Conservation (phyloP, 768 basidiomycete species). For the Mycena rebaudengoi region DNA sequence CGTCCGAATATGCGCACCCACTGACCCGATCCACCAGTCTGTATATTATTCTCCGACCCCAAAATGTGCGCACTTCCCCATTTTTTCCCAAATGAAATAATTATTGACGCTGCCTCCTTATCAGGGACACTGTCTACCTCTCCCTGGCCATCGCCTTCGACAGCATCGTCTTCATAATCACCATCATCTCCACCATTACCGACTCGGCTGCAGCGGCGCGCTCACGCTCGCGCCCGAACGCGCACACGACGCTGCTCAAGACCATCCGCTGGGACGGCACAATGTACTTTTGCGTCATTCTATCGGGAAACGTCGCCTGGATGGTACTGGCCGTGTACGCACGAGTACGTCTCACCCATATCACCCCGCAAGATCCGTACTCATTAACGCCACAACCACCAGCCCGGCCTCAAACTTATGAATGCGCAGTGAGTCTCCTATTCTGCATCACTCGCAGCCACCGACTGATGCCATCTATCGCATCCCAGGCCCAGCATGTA, state of each 20-base stretch:
- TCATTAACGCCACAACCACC: neutral
- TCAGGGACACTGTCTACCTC: constrained; percentile 39
- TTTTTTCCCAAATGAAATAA: no score
- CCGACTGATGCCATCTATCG: neutral
- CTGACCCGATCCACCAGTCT: constrained; percentile 10
- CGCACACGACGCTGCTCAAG: constrained; percentile 15
- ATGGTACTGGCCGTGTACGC: constrained; percentile 33
- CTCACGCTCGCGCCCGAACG: neutral
- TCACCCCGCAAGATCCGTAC: neutral
- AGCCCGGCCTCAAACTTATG: constrained; percentile 38
- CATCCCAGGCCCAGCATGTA: constrained; percentile 34
- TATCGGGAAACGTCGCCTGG: constrained; percentile 38
- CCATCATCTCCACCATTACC: constrained; percentile 26
- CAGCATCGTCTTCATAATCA: constrained; percentile 33
- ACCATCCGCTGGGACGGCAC: constrained; percentile 37
- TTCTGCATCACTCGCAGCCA: neutral
- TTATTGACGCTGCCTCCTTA: no score
- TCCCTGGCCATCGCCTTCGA: constrained; percentile 35
- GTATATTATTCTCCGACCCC: constrained; percentile 26
- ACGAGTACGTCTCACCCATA: constrained; percentile 28
- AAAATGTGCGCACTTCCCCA: constrained; percentile 1
- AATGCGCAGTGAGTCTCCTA: constrained; percentile 36
- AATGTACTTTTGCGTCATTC: constrained; percentile 37
- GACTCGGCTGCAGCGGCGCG: no score
- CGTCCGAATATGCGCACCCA: neutral